phyloP scores from a whole-genome alignment of 139 green algal species.

The Coccomyxa sp. region DNA sequence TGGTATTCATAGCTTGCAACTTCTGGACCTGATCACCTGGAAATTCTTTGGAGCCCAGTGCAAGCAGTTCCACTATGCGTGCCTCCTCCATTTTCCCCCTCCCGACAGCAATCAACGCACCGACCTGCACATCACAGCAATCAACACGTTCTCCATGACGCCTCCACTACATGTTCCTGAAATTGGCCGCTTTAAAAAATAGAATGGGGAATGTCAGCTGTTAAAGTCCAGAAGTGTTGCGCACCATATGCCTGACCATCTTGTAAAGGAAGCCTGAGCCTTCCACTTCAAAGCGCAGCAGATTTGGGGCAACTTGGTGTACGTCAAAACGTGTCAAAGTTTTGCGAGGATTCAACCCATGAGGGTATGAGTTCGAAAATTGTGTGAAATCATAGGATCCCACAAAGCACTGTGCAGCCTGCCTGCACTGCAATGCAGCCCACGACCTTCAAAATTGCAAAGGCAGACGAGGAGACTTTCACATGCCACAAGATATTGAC shows the following conservation, averaged over 20 bases:
- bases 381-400: slow-evolving; percentile 69
- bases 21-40: not conserved
- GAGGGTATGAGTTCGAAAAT: slow-evolving; percentile 50
- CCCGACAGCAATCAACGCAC: not conserved
- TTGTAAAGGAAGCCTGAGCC: slow-evolving; percentile 78
- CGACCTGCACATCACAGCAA: not conserved
- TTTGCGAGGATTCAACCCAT: slow-evolving; percentile 44
- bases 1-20: too few relatives aligned
- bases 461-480: not conserved
- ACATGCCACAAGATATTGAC: too few relatives aligned
- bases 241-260: slow-evolving; percentile 78
- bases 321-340: slow-evolving; percentile 41
- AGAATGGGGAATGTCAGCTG: slow-evolving; percentile 9
- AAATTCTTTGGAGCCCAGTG: not conserved
- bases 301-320: slow-evolving; percentile 19
- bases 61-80: slow-evolving; percentile 6
- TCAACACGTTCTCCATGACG: not conserved
- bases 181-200: not conserved
- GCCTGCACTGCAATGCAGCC: not conserved
- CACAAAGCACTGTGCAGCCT: slow-evolving; percentile 37
- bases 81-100: not conserved
- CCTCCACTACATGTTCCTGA: slow-evolving; percentile 4
- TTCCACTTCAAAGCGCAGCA: slow-evolving; percentile 44
- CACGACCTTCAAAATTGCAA: not conserved
- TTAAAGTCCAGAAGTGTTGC: slow-evolving; percentile 23